phyloP scores from a whole-genome alignment of 306 rosid species.

The Astragalus glycyphyllos region DNA sequence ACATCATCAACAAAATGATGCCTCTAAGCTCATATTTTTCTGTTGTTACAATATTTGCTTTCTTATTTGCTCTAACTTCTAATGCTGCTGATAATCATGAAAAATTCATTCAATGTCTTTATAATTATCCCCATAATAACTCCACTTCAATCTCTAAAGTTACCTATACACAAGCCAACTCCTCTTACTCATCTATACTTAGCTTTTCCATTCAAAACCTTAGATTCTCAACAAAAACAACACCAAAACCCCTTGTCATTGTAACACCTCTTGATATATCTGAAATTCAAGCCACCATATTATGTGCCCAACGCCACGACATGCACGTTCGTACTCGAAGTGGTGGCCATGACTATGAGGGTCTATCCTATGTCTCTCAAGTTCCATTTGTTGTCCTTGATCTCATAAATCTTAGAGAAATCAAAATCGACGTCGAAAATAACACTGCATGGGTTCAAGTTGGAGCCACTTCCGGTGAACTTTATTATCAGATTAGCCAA shows the following conservation, averaged over 20 bases:
- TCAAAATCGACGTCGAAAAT: constrained; percentile 35
- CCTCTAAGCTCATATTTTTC: background rate
- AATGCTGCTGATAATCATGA: constrained; percentile 14
- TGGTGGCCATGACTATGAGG: constrained; percentile 55
- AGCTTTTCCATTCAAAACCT: constrained; percentile 40
- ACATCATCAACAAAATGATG: background rate
- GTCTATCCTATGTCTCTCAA: constrained; percentile 6
- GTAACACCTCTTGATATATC: constrained; percentile 36
- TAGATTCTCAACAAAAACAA: constrained; percentile 47
- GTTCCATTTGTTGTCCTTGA: constrained; percentile 56
- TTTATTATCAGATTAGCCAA: background rate
- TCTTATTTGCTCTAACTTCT: background rate
- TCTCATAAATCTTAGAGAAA: constrained; percentile 51
- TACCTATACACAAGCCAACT: constrained; percentile 48
- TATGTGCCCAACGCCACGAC: constrained; percentile 51
- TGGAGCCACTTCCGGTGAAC: no score
- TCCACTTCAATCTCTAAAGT: constrained; percentile 43
- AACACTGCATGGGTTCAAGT: background rate
- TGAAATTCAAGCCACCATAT: constrained; percentile 58
- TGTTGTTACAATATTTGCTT: background rate
- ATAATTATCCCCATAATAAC: constrained; percentile 27
- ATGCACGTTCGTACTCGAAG: constrained; percentile 61
- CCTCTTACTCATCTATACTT: constrained; percentile 49
- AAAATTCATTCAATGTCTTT: constrained; percentile 29
- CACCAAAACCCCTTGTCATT: background rate